A percentile compares a stretch with the other conserved stretches of the same genome.
Conservation (phyloP, 108 stramenopile species). For the Cyclotella atomus region DNA sequence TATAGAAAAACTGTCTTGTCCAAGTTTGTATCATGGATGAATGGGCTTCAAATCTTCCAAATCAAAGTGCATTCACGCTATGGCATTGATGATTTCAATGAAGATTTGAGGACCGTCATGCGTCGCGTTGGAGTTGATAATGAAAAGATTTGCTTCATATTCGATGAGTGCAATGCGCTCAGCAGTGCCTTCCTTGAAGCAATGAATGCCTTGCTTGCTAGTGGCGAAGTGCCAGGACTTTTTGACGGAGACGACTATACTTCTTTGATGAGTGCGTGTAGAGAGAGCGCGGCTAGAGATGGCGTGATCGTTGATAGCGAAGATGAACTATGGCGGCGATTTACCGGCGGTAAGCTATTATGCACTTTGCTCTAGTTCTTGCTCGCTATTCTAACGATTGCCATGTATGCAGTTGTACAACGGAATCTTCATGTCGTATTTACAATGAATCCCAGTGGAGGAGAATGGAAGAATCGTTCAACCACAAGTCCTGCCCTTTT, state of each 20-base stretch:
- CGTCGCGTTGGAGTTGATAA: conserved; percentile 94
- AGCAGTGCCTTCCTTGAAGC: conserved; percentile 96
- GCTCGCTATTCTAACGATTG: neutral
- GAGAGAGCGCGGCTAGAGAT: conserved; percentile 87
- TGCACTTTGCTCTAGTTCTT: neutral
- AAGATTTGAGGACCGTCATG: conserved; percentile 95
- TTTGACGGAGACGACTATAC: conserved; percentile 98
- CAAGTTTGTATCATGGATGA: conserved; percentile 96
- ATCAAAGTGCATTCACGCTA: conserved; percentile 92
- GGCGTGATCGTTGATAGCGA: conserved; percentile 92
- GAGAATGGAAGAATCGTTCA: conserved; percentile 92
- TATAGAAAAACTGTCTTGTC: conserved; percentile 68
- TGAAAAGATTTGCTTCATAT: conserved; percentile 98
- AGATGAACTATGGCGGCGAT: conserved; percentile 92
- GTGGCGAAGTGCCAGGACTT: conserved; percentile 99
- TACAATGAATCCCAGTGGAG: conserved; percentile 97
- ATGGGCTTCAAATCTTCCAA: conserved; percentile 95
- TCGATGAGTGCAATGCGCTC: conserved; percentile 96
- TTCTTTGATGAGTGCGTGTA: conserved; percentile 90
- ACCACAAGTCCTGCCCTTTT: conserved; percentile 99
- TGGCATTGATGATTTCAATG: conserved; percentile 95
- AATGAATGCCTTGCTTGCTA: conserved; percentile 99
- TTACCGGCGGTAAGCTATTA: conserved; percentile 59
- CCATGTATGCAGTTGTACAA: conserved; percentile 70
- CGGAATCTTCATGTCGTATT: conserved; percentile 99